phyloP scores from a whole-genome alignment of 495 filamentous ascomycete species.

The Aspergillus bridgeri region DNA sequence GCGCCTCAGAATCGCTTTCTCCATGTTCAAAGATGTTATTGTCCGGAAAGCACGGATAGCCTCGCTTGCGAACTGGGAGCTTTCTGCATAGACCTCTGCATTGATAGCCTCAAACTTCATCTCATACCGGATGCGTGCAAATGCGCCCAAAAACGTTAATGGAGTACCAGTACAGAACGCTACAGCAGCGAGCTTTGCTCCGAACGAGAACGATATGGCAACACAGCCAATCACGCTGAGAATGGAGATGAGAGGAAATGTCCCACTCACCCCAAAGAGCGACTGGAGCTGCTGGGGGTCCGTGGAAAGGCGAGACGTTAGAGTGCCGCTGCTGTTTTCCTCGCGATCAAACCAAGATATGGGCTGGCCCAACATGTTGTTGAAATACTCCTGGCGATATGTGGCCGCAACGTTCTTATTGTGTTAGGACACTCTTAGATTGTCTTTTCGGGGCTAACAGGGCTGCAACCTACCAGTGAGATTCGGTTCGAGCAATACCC shows the following conservation, averaged over 20 bases:
- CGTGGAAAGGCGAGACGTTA: constrained; percentile 51
- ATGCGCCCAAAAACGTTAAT: constrained; percentile 49
- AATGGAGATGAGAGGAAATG: constrained; percentile 32
- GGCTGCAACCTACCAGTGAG: constrained; percentile 24
- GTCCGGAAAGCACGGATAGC: constrained; percentile 56
- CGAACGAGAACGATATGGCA: constrained; percentile 54
- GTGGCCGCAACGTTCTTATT: constrained; percentile 43
- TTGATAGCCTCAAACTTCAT: constrained; percentile 54
- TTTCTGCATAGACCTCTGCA: constrained; percentile 50
- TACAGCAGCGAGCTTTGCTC: constrained; percentile 60
- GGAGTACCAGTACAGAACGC: constrained; percentile 54
- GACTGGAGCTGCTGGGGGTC: constrained; percentile 62
- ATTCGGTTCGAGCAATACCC: constrained; percentile 50
- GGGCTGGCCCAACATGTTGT: constrained; percentile 51
- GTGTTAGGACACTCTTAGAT: background rate
- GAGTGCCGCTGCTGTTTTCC: constrained; percentile 44
- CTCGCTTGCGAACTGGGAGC: constrained; percentile 55
- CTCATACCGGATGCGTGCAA: constrained; percentile 50
- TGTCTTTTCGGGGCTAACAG: too few relatives aligned
- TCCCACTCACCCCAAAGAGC: constrained; percentile 45
- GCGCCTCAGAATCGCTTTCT: constrained; percentile 42
- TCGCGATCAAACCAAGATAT: constrained; percentile 56
- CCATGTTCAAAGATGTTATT: constrained; percentile 51
- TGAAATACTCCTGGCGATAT: constrained; percentile 61
- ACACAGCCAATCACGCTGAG: constrained; percentile 54